Conservation (phyloP, 2,329 filamentous ascomycete genomes). For the Alternaria longipes region DNA sequence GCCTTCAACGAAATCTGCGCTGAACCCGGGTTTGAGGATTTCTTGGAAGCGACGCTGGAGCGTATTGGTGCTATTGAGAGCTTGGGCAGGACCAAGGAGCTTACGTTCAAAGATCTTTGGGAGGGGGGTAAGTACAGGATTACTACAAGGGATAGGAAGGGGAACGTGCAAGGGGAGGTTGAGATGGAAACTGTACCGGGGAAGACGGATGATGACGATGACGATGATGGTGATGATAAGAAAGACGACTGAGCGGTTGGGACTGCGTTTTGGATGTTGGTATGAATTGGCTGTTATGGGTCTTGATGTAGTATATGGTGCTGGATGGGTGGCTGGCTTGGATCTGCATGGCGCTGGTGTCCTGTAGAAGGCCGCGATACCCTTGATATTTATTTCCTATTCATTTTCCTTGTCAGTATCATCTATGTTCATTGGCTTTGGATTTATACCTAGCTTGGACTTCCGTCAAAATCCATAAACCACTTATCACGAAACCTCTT, state of each 20-base stretch:
- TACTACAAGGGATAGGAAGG: constrained; percentile 41
- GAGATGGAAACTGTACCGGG: constrained; percentile 46
- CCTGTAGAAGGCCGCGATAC: not conserved
- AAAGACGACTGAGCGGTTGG: not conserved
- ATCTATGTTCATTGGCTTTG: not conserved
- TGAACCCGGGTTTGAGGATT: constrained; percentile 79
- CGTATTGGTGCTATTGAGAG: constrained; percentile 94
- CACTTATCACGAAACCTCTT: not conserved
- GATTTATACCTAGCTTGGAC: not conserved
- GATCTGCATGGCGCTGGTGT: constrained; percentile 5
- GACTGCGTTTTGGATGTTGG: not conserved
- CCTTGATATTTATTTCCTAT: constrained; percentile 2
- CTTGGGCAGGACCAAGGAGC: constrained; percentile 88
- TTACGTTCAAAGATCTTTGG: constrained; percentile 95
- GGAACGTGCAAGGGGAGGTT: constrained; percentile 38
- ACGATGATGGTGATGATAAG: constrained; percentile 24
- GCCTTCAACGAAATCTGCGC: constrained; percentile 87
- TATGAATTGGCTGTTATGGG: not conserved
- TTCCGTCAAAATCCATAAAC: rapidly evolving
- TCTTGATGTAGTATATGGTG: not conserved
- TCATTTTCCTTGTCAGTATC: not conserved
- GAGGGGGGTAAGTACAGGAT: constrained; percentile 76
- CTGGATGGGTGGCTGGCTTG: not conserved
- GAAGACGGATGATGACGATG: constrained; percentile 39
- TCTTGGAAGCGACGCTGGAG: constrained; percentile 82